A percentile compares a stretch with the other conserved stretches of the same genome.
Conservation (phyloP, 805 yeast species). For the Lipomyces japonicus region DNA sequence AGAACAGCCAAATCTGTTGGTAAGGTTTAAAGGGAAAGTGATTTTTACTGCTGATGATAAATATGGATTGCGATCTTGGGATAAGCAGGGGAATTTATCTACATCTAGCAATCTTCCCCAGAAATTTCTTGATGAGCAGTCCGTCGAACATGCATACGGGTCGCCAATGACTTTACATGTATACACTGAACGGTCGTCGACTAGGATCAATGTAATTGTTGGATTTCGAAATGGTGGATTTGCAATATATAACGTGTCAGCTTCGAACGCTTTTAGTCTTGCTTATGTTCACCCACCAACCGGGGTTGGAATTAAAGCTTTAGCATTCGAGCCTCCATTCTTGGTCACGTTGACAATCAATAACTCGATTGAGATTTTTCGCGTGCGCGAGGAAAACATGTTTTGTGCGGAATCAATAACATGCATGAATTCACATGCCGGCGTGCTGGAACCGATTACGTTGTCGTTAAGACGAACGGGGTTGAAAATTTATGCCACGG, state of each 20-base stretch:
- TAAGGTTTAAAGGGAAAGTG: slow-evolving; percentile 14
- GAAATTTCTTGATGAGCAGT: not conserved
- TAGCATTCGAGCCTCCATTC: slow-evolving; percentile 14
- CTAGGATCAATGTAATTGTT: slow-evolving; percentile 3
- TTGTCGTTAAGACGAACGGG: slow-evolving; percentile 9
- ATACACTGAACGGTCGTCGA: not conserved
- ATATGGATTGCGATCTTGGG: slow-evolving; percentile 16
- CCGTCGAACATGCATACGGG: not conserved
- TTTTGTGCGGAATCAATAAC: not conserved
- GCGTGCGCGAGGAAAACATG: not conserved
- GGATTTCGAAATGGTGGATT: slow-evolving; percentile 19
- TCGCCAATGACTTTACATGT: slow-evolving; percentile 8
- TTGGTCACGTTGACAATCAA: slow-evolving; percentile 10
- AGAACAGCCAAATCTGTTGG: slow-evolving; percentile 1
- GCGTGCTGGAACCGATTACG: not conserved
- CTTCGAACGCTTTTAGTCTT: not conserved
- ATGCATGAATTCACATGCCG: not conserved
- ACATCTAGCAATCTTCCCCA: slow-evolving; percentile 6
- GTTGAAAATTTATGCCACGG: slow-evolving; percentile 5
- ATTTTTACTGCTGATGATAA: slow-evolving; percentile 14
- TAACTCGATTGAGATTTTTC: slow-evolving; percentile 5
- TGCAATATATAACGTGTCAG: slow-evolving; percentile 5
- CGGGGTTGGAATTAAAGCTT: slow-evolving; percentile 3
- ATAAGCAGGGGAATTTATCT: slow-evolving; percentile 1
- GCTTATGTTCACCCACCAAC: slow-evolving; percentile 6